Conservation (phyloP, 148 eudicot genomes). For the Pharnaceum exiguum region DNA sequence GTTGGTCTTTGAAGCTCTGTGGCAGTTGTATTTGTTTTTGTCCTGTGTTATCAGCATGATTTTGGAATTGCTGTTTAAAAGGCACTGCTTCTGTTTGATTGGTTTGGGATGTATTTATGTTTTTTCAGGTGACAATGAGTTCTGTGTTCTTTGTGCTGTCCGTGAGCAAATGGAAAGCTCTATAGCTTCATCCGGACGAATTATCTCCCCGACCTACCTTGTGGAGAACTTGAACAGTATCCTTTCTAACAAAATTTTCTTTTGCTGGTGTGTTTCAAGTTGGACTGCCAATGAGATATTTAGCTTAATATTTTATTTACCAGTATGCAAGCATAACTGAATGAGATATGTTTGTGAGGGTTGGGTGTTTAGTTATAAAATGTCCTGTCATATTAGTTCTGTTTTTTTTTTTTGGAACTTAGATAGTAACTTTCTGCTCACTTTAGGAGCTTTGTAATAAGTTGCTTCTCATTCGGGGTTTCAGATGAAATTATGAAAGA, state of each 20-base stretch:
- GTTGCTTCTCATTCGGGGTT: background rate
- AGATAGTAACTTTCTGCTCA: no score
- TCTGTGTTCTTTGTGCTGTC: constrained; percentile 64
- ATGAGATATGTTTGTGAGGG: no score
- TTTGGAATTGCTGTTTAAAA: background rate
- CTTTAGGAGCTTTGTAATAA: no score
- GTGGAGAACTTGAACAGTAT: constrained; percentile 74
- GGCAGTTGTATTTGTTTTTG: background rate
- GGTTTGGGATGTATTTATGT: constrained; percentile 4
- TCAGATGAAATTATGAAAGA: background rate
- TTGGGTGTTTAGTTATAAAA: no score
- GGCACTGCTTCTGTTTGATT: background rate
- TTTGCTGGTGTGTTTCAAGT: background rate
- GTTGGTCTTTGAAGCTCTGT: background rate
- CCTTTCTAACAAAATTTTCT: constrained; percentile 24
- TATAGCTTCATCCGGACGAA: constrained; percentile 22
- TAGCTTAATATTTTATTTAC: no score
- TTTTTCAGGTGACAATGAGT: constrained; percentile 46
- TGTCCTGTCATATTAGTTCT: no score
- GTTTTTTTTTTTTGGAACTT: no score
- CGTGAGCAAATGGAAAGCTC: constrained; percentile 44
- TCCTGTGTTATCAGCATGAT: background rate
- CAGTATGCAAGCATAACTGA: no score
- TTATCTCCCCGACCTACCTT: constrained; percentile 42
- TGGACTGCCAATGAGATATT: no score